Evolutionary conservation across 768 basidiomycete species (phyloP), one percentile per base, ranked within the genome.

Genomic region (Rhodotorula toruloides): DNA sequence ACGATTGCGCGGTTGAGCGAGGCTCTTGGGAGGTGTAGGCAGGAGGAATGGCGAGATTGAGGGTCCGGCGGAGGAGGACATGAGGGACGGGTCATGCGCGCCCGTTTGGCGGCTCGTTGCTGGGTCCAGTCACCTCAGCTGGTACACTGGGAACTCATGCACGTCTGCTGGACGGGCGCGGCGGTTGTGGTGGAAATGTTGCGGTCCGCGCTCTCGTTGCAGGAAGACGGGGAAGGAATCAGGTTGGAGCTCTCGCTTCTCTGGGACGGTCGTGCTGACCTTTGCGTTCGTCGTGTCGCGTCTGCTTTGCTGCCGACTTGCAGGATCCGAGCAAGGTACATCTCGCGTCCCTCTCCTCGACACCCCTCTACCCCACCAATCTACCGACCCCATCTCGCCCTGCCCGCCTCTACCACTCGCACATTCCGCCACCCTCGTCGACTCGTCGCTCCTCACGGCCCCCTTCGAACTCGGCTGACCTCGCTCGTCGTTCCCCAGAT

Each of bases 401-500:
- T 19, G 27, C 3, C 34, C 36, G 17, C 25, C 42, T 32, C 39
- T 27, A 21, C 19, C 37, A 13, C 40, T 54, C 39, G 4, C 25
- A 11, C 27, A 8, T 11, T 52, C 25, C 37, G 22, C 34, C 54
- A 11, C 14, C 34, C 37, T 12, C 21, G 5, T 12, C 21, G 12
- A 12, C 50, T 4, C 52, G 7, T 39, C 52, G 25, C n/a, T 10
- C 40, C 22, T 11, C 37, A 6, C 37, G n/a, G 11, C 54, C n/a
- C 4, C 54, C 39, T 17, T n/a, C n/a, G n/a, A n/a, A n/a, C n/a
- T n/a, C n/a, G 16, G 9, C 54, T 53, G 43, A 46, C 44, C 34
- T 39, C 32, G 7, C 11, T 10, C 27, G 3, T 13, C 19, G 22
- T 29, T 4, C 22, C 25, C 1, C 57, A 67, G 67, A 93, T 93